Percentiles rank a stretch among this genome's conserved stretches.
Conservation (phyloP, 805 yeast genomes). For the Myxozyma neotropica region DNA sequence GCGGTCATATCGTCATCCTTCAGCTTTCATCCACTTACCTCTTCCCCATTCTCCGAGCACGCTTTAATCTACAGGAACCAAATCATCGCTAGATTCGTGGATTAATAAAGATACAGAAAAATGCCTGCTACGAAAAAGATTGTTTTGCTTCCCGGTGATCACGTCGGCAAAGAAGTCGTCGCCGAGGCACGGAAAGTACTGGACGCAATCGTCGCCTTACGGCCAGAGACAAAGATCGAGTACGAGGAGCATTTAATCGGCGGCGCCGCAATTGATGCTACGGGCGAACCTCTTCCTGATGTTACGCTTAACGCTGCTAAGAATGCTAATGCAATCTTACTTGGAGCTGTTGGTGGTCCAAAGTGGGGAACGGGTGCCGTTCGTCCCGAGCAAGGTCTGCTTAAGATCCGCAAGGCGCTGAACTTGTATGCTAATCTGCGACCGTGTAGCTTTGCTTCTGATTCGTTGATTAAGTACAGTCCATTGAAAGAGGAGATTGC, state of each 20-base stretch:
- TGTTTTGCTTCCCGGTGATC: conserved; percentile 94
- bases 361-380: conserved; percentile 98
- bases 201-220: conserved; percentile 67
- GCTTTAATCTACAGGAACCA: no score
- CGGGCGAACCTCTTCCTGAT: conserved; percentile 89
- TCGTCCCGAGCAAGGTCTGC: conserved; percentile 96
- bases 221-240: conserved; percentile 60
- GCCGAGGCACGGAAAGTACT: conserved; percentile 91
- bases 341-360: conserved; percentile 99
- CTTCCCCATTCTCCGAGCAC: no score
- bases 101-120: background rate
- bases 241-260: conserved; percentile 88
- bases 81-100: no score
- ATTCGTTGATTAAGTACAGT: conserved; percentile 77
- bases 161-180: conserved; percentile 89
- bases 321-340: conserved; percentile 87
- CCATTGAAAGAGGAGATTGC: conserved; percentile 86
- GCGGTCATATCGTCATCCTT: no score
- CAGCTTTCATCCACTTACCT: no score
- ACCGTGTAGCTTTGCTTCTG: conserved; percentile 92
- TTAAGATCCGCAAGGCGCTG: conserved; percentile 91
- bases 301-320: conserved; percentile 81
- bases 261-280: conserved; percentile 97
- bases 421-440: conserved; percentile 93
- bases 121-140: conserved; percentile 56